phyloP scores from a whole-genome alignment of 2,329 filamentous ascomycete species.

The Colletotrichum camelliae region DNA sequence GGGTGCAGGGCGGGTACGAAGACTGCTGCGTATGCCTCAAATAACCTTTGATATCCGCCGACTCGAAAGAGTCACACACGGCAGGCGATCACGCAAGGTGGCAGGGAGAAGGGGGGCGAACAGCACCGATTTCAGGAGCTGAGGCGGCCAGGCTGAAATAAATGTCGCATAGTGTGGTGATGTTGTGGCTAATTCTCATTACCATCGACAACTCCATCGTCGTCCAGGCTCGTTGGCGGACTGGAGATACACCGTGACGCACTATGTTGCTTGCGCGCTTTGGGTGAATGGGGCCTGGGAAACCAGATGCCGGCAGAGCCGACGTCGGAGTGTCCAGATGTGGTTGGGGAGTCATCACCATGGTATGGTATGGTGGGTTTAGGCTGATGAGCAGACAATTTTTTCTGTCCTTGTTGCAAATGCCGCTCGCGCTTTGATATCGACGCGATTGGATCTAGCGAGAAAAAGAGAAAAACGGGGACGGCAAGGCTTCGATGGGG shows the following conservation, averaged over 20 bases:
- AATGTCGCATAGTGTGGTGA: conserved; percentile 8
- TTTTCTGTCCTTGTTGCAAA: neutral
- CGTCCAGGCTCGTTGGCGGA: neutral
- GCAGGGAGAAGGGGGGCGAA: neutral
- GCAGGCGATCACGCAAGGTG: conserved; percentile 13
- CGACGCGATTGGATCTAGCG: neutral
- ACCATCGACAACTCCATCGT: conserved; percentile 2
- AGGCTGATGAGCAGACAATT: neutral
- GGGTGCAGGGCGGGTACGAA: conserved; percentile 14
- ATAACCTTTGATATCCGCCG: conserved; percentile 18
- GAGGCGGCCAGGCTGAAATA: neutral
- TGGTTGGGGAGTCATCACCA: conserved; percentile 4
- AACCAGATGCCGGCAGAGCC: conserved; percentile 6
- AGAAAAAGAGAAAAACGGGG: conserved; percentile 1
- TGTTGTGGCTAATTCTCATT: conserved; percentile 14
- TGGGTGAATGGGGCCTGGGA: neutral
- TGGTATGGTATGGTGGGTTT: neutral
- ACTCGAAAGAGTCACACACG: conserved; percentile 4
- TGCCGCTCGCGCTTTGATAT: neutral
- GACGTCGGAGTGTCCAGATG: conserved; percentile 16
- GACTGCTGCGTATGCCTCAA: conserved; percentile 11
- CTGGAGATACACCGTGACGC: conserved; percentile 6
- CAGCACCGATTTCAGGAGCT: neutral
- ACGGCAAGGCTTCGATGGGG: conserved; percentile 4
- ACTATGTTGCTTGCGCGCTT: neutral